A percentile compares a stretch with the other conserved stretches of the same genome.
Evolutionary conservation across 176 grass and related monocot species (phyloP).

Genomic region (Thalia dealbata): DNA sequence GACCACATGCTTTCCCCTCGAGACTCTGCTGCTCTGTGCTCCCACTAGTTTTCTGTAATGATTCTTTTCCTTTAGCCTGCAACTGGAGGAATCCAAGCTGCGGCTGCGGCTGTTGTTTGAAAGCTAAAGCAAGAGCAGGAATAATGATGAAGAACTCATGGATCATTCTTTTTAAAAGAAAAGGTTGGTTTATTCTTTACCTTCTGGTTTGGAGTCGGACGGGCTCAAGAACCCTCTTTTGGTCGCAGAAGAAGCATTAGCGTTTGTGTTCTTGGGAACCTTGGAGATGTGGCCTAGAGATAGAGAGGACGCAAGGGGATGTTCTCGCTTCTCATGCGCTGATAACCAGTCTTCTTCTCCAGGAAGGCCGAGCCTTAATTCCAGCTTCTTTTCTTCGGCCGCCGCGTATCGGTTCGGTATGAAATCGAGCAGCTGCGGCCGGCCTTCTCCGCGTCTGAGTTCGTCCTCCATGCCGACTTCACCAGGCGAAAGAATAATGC

Average conservation of each 20-base stretch:
- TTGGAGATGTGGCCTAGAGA: slow-evolving; percentile 3
- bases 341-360: slow-evolving; percentile 7
- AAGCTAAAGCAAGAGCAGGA: not conserved
- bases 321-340: not conserved
- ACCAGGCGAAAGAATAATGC: not conserved
- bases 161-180: not conserved
- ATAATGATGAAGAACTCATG: not conserved
- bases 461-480: not conserved
- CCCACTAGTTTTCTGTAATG: not conserved
- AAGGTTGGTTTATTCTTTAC: not conserved
- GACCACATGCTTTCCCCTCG: slow-evolving; percentile 3
- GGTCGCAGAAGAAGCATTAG: not conserved
- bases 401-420: not conserved
- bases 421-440: slow-evolving; percentile 3
- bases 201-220: not conserved
- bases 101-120: not conserved
- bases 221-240: slow-evolving; percentile 1
- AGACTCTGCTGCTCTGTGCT: slow-evolving; percentile 3
- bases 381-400: not conserved
- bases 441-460: no score
- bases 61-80: slow-evolving; percentile 12
- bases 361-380: slow-evolving; percentile 1
- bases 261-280: not conserved
- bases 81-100: slow-evolving; percentile 5
- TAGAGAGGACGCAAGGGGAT: not conserved